These are phyloP conservation scores for Corrigiola litoralis DNA, from an alignment of 179 eudicot species.

Conservation along the genomic window DNA sequence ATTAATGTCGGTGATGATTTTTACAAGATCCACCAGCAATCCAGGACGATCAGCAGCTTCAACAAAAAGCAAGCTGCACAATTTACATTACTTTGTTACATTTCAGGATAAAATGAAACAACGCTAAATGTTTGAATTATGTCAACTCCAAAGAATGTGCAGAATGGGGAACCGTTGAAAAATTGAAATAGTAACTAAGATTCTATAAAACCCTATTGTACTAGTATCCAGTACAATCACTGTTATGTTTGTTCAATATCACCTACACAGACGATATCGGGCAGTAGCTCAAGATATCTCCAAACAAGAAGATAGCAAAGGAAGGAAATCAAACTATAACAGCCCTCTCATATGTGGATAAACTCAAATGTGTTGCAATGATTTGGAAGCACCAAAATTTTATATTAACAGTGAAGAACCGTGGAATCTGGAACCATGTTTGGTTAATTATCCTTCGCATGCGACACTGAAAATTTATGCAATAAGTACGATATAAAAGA, in stretches of 20 bases:
- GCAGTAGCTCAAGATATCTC: too few species aligned
- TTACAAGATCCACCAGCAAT: constrained; percentile 89
- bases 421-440: background rate
- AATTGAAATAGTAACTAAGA: too few species aligned
- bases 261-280: background rate
- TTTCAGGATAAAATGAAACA: background rate
- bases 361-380: background rate
- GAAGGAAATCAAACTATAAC: background rate
- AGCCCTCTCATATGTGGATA: background rate
- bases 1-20: constrained; percentile 66
- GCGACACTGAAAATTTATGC: background rate
- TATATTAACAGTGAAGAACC: background rate
- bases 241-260: background rate
- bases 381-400: background rate
- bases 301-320: background rate
- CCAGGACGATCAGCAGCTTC: constrained; percentile 94
- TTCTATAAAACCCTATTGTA: too few species aligned
- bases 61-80: constrained; percentile 77
- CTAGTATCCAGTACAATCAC: too few species aligned
- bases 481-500: background rate
- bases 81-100: constrained; percentile 4
- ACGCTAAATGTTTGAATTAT: background rate
- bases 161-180: too few species aligned
- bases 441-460: background rate
- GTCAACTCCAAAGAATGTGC: too few species aligned